Evolutionary conservation across 768 basidiomycete genomes (phyloP), one percentile per base, ranked within the genome.

Genomic region (Lactifluus piperatus): DNA sequence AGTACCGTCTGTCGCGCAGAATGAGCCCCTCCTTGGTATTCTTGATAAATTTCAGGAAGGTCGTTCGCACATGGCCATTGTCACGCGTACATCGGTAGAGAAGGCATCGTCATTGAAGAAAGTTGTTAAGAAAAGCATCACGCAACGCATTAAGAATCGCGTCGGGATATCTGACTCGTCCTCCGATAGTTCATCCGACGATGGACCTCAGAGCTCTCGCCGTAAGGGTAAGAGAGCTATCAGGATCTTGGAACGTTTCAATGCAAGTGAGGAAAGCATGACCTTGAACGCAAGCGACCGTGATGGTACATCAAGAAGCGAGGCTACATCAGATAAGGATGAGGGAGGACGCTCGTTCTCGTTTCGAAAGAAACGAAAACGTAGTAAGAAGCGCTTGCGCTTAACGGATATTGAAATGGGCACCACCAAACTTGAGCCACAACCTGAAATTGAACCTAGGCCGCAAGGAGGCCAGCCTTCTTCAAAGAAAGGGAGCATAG

Each of bases 1-100:
- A 67, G 88, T 94, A 6, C 88, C 86, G 0, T 88, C 87, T 54
- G 88, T 94, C 3, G 88, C 91, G 2, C 86, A 84, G 45, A 91
- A 94, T 65, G 89, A 92, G 70, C 81, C 91, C 24, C 75, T 95
- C 0, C 79, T 94, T 14, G 84, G 87, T 26, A 89, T 93, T 61
- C 77, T 94, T 32, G 91, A 94, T 70, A 86, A 78, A 60, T 94
- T 94, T 70, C 91, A 94, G 70, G 91, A 92, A 67, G 92, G 91
- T 4, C 79, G 90, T 30, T 90, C 87, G 43, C 92, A 95, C 69
- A 94, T 95, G 82, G 92, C 92, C 22, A 88, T 94, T 64, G 90
- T 94, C 26, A 70, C 70, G 30, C 68, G 71, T 39, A 68, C 71
- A 65, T 71, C 70, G 57, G 67, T 70, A 49, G 71, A 69, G 43